Evolutionary conservation across 345 rosid species (phyloP), one percentile per base, ranked within the genome.

Genomic region (Zanthoxylum bungeanum): DNA sequence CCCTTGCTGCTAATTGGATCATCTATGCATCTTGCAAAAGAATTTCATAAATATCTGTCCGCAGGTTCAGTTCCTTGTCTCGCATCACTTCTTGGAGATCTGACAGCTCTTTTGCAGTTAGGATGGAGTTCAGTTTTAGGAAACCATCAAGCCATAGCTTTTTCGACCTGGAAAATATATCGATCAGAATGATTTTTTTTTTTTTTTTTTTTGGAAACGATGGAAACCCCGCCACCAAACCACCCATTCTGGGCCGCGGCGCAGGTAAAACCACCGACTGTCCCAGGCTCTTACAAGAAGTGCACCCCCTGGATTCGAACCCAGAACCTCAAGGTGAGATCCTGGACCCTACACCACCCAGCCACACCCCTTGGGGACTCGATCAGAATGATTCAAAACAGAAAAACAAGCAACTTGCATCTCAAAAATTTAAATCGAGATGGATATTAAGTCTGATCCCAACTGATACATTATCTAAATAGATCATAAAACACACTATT

Each of bases 71-170:
- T 68, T 89, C 99, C 82, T 95, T 95, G 68, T 95, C 97, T 76
- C 93, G 87, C 98, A 92, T 95, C 68, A 95, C 98, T 78, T 92
- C 99, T 77, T 89, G 99, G 64, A 95, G 86, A 82, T 92, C 99
- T 19, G 98, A 89, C 75, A 92, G 78, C 84, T 95, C 99, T 74
- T 86, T 95, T 25, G 86, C 86, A 21, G 92, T 80, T 37, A 92
- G 71, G 30, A 86, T 74, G 24, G 91, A 78, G 52, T 82, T 84
- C 57, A 95, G 75, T 79, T 85, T 89, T 52, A 71, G 74, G 72
- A 89, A 92, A 60, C 99, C 99, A 78, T 95, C 99, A 34, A 95
- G 92, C 98, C 99, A 92, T 28, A 92, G 82, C 74, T 81, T 91
- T 65, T 91, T 95, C 5, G 97, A 95, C 98, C 98, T 92, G 81